A percentile compares a stretch with the other conserved stretches of the same genome.
These are phyloP conservation scores for Aechmea fasciata DNA, from an alignment of 176 grass and related monocot species.

Conservation along the genomic window DNA sequence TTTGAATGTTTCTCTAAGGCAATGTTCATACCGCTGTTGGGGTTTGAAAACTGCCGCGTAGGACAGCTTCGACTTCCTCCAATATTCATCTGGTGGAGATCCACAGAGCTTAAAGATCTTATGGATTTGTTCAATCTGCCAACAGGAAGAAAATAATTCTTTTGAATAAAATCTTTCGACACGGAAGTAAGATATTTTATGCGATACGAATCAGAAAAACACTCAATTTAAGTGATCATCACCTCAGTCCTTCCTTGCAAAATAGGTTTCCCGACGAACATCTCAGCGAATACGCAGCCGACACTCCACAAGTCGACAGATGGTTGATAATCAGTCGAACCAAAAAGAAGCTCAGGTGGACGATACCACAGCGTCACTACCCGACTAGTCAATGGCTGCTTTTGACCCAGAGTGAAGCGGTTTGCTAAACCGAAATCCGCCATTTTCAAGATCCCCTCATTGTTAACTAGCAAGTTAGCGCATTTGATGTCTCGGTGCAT, in stretches of 20 bases:
- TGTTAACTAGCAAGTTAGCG: constrained; percentile 76
- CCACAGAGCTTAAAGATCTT: constrained; percentile 96
- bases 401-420: constrained; percentile 11
- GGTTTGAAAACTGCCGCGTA: constrained; percentile 66
- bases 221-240: not conserved
- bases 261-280: constrained; percentile 54
- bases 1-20: constrained; percentile 40
- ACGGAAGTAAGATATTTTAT: no score
- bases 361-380: constrained; percentile 96
- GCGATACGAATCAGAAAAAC: no score
- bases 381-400: constrained; percentile 49
- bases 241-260: constrained; percentile 95
- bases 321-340: constrained; percentile 61
- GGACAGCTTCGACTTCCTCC: constrained; percentile 38
- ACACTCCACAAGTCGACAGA: constrained; percentile 89
- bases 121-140: constrained; percentile 85
- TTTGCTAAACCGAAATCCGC: constrained; percentile 94
- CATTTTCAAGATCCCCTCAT: constrained; percentile 70
- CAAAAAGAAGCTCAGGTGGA: constrained; percentile 84
- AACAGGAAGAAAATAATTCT: not conserved
- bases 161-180: no score
- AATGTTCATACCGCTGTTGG: constrained; percentile 43
- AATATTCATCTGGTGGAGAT: constrained; percentile 65
- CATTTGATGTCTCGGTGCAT: constrained; percentile 98
- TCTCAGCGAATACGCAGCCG: constrained; percentile 86